Base-by-base conservation (phyloP, 805 yeast species). In the Starmerella potacharoeniae region DNA sequence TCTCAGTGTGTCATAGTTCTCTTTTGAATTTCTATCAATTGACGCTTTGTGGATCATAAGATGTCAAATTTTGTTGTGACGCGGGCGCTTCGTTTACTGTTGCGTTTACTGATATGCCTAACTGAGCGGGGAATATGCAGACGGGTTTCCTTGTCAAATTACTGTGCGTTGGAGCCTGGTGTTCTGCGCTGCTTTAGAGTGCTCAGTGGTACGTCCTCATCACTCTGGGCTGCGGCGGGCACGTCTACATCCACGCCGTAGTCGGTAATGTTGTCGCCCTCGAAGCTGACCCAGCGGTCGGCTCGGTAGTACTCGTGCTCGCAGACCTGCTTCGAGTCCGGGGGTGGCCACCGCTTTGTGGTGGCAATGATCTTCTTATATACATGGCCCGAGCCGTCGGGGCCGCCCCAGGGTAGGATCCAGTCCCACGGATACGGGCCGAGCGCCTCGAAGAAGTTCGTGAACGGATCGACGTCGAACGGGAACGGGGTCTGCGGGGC, bases 321-420 rank as follows among this genome's bases (percentile, higher is more conserved):
- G 16, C 17, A 46, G 22, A 46, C 58, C 28, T 47, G 52, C 51
- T 35, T 45, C 40, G 62, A 64, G 70, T 52, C 56, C 63, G 88
- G 95, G 1, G 96, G 95, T 1, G 98, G 98, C 95, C 97, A 91
- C 2, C 96, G 93, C 41, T 84, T 70, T 1, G 79, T 77, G 58
- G 71, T 71, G 31, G 66, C 65, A 45, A 82, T 86, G 59, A 79
- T 79, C 57, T 77, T 81, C 6, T 68, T 69, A 58, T 81, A 89
- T 1, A 64, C 64, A 51, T 77, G 64, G 0, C 96, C 97, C 60
- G 77, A 70, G 0, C 81, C 82, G 0, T 60, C 29, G 0, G 96
- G 83, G 3, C 63, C 65, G 1, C 84, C 82, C 80, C 83, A 86
- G 0, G 96, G 95, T 58, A 80, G 69, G 0, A 81, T 41, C 95